Percentiles rank a stretch among this genome's conserved stretches.
These are phyloP conservation scores for Onygenales sp. DNA, from an alignment of 2,329 filamentous ascomycete genomes.

Conservation along the genomic window DNA sequence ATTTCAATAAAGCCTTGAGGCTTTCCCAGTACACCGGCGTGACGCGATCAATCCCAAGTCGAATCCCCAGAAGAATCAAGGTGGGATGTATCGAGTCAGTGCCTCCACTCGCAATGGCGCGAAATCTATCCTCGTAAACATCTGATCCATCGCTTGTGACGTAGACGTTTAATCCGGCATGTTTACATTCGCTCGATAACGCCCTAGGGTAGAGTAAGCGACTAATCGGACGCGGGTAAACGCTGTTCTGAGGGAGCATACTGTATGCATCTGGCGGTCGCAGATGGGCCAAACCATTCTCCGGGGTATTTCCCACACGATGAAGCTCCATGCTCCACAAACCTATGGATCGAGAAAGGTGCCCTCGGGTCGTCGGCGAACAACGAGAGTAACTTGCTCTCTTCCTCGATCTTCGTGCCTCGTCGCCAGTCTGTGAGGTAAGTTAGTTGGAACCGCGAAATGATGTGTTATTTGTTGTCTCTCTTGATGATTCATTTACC, in stretches of 20 bases:
- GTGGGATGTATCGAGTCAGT: conserved; percentile 58
- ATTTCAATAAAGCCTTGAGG: conserved; percentile 73
- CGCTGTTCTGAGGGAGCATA: conserved; percentile 39
- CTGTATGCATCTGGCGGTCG: conserved; percentile 90
- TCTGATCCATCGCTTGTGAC: conserved; percentile 83
- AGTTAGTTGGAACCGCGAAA: conserved; percentile 12
- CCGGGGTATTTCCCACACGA: conserved; percentile 91
- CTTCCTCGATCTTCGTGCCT: conserved; percentile 42
- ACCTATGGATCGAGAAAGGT: conserved; percentile 90
- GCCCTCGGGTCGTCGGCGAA: conserved; percentile 83
- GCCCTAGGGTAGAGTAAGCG: conserved; percentile 45
- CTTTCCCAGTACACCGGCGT: conserved; percentile 93
- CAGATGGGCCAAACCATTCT: conserved; percentile 98
- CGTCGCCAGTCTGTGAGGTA: conserved; percentile 62
- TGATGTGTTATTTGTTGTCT: conserved; percentile 13
- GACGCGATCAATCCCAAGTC: conserved; percentile 86
- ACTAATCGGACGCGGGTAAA: neutral
- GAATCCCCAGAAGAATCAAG: conserved; percentile 76
- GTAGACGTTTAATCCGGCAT: conserved; percentile 66
- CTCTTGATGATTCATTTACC: conserved; percentile 39
- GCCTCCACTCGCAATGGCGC: conserved; percentile 53
- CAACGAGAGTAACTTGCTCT: conserved; percentile 62
- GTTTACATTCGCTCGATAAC: conserved; percentile 56
- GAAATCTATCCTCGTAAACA: conserved; percentile 84
- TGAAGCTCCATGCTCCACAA: conserved; percentile 76